These are phyloP conservation scores for Colletotrichum australisinense DNA, from an alignment of 2,329 filamentous ascomycete species.

Conservation along the genomic window DNA sequence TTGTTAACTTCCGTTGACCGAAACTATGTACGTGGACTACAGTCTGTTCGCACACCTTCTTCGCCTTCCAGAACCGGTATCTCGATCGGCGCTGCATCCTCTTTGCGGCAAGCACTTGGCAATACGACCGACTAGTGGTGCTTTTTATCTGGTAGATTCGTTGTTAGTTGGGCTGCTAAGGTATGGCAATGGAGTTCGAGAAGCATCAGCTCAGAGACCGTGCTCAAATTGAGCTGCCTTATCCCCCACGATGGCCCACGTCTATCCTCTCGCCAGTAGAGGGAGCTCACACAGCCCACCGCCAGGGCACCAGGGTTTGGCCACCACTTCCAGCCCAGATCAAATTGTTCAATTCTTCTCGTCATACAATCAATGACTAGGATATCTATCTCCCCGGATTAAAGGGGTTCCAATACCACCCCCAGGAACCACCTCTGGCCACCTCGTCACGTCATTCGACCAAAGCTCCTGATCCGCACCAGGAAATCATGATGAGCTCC, in stretches of 20 bases:
- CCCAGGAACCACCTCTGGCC: slow-evolving; percentile 5
- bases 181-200: neutral
- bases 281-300: neutral
- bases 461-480: slow-evolving; percentile 12
- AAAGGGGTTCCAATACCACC: slow-evolving; percentile 21
- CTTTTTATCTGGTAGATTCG: slow-evolving; percentile 9
- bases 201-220: slow-evolving; percentile 10
- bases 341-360: slow-evolving; percentile 9
- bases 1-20: neutral
- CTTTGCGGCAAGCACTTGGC: neutral
- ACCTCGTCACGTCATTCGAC: slow-evolving; percentile 26
- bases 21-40: neutral
- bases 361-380: slow-evolving; percentile 9
- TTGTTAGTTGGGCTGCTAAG: neutral
- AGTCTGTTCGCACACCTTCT: neutral
- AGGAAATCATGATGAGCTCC: slow-evolving; percentile 9
- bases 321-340: neutral
- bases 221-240: neutral
- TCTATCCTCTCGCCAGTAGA: neutral
- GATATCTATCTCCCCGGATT: slow-evolving; percentile 21
- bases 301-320: slow-evolving; percentile 13
- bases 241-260: slow-evolving; percentile 6
- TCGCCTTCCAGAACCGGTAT: slow-evolving; percentile 11
- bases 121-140: neutral
- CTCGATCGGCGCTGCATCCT: neutral